Evolutionary conservation across 352 stramenopile genomes (phyloP).

Genomic region (Pythium oligandrum): DNA sequence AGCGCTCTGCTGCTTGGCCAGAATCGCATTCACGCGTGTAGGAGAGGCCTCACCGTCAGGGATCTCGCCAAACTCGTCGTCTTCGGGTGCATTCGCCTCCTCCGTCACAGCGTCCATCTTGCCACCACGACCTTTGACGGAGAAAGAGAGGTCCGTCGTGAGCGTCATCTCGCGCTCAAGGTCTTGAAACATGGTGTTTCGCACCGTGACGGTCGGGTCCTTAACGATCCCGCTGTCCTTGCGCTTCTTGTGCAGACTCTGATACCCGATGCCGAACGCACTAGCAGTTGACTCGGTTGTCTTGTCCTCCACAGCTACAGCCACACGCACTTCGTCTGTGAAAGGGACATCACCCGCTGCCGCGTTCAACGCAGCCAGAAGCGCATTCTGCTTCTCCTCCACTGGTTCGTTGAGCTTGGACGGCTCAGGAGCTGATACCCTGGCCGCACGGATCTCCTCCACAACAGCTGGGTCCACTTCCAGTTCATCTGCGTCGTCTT

Average conservation of each 20-base stretch:
- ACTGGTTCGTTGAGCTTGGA: too few species aligned
- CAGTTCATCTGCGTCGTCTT: constrained; percentile 17
- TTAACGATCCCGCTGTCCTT: constrained; percentile 7
- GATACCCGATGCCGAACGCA: constrained; percentile 61
- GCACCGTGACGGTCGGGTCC: background rate
- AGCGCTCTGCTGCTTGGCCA: constrained; percentile 10
- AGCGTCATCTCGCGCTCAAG: constrained; percentile 20
- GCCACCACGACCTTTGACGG: background rate
- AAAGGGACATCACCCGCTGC: too few species aligned
- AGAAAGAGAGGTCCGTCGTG: constrained; percentile 6
- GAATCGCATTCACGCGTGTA: constrained; percentile 10
- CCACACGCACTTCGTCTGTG: background rate
- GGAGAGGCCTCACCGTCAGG: constrained; percentile 6
- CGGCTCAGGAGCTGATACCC: too few species aligned
- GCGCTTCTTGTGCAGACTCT: constrained; percentile 30
- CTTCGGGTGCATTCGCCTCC: constrained; percentile 1
- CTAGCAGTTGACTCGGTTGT: constrained; percentile 14
- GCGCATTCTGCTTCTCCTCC: background rate
- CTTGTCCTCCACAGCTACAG: background rate
- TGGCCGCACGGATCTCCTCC: constrained; percentile 11
- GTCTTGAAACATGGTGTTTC: constrained; percentile 31
- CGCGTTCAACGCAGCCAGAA: constrained; percentile 8
- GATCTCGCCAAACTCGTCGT: constrained; percentile 19
- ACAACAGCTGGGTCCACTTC: constrained; percentile 17
- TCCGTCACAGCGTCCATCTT: constrained; percentile 1